These are phyloP conservation scores for Ceratocystis albifundus DNA, from an alignment of 2,329 filamentous ascomycete species.

Conservation along the genomic window DNA sequence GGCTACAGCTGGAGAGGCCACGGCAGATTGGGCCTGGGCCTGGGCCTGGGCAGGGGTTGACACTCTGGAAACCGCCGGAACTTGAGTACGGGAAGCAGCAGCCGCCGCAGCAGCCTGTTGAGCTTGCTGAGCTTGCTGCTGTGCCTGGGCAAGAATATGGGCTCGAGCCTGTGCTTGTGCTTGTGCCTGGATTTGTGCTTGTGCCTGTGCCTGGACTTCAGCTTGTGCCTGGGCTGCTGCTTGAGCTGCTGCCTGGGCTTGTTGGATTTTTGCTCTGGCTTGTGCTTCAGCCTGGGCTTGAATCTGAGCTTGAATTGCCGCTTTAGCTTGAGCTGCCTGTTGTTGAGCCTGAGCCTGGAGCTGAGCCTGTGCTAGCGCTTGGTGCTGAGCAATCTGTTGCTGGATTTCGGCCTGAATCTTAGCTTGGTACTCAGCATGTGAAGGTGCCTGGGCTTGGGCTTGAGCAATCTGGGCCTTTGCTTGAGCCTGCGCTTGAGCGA, in stretches of 20 bases:
- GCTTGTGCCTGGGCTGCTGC: slow-evolving; percentile 24
- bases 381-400: slow-evolving; percentile 19
- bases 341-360: slow-evolving; percentile 19
- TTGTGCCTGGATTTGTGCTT: slow-evolving; percentile 17
- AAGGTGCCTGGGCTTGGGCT: slow-evolving; percentile 18
- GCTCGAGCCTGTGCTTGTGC: slow-evolving; percentile 24
- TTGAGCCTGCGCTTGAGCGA: slow-evolving; percentile 21
- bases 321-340: slow-evolving; percentile 26
- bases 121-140: slow-evolving; percentile 25
- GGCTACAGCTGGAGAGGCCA: background rate
- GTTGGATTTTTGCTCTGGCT: slow-evolving; percentile 17
- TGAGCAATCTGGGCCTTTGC: slow-evolving; percentile 21
- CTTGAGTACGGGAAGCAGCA: slow-evolving; percentile 8
- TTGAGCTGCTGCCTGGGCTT: slow-evolving; percentile 24
- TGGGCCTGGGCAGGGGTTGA: background rate
- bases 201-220: slow-evolving; percentile 6
- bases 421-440: slow-evolving; percentile 16
- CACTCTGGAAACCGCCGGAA: slow-evolving; percentile 7
- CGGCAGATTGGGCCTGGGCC: background rate
- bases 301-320: slow-evolving; percentile 24
- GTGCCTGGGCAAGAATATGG: slow-evolving; percentile 9
- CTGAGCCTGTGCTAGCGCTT: slow-evolving; percentile 20
- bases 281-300: slow-evolving; percentile 24
- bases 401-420: slow-evolving; percentile 20
- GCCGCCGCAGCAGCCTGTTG: slow-evolving; percentile 24